phyloP scores from a whole-genome alignment of 1,139 yeast genomes.

The Blastobotrys ciferrii region DNA sequence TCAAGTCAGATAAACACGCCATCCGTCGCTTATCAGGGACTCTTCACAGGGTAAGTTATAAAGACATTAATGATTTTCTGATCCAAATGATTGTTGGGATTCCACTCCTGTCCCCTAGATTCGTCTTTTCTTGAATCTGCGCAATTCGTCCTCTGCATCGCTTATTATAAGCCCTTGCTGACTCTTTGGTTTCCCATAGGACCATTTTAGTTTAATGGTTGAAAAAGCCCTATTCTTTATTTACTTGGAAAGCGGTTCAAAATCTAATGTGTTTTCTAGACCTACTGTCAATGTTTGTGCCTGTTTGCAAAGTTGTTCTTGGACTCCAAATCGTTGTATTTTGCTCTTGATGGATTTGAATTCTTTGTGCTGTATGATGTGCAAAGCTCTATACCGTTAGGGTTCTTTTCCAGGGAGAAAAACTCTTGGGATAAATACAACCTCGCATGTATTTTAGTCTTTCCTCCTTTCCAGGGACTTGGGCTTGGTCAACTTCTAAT shows the following conservation, averaged over 20 bases:
- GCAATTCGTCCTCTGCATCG: too few relatives aligned
- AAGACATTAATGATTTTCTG: slow-evolving; percentile 3
- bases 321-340: slow-evolving; percentile 88
- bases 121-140: too few relatives aligned
- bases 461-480: slow-evolving; percentile 86
- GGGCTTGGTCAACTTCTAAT: slow-evolving; percentile 77
- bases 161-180: too few relatives aligned
- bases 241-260: too few relatives aligned
- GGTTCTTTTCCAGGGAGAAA: slow-evolving; percentile 86
- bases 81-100: background rate
- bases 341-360: slow-evolving; percentile 73
- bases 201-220: too few relatives aligned
- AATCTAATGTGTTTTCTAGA: slow-evolving; percentile 10
- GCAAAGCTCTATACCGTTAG: slow-evolving; percentile 46
- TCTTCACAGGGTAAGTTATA: slow-evolving; percentile 30
- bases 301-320: slow-evolving; percentile 83
- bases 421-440: slow-evolving; percentile 83
- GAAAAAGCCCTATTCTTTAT: too few relatives aligned
- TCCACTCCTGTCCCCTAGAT: too few relatives aligned
- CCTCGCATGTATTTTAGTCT: slow-evolving; percentile 83
- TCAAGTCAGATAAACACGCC: slow-evolving; percentile 54
- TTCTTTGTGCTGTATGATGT: slow-evolving; percentile 56
- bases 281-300: slow-evolving; percentile 72
- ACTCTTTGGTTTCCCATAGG: too few relatives aligned
- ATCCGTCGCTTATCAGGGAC: slow-evolving; percentile 58